phyloP scores from a whole-genome alignment of 23 red algal species.

The Chondrus crispus region DNA sequence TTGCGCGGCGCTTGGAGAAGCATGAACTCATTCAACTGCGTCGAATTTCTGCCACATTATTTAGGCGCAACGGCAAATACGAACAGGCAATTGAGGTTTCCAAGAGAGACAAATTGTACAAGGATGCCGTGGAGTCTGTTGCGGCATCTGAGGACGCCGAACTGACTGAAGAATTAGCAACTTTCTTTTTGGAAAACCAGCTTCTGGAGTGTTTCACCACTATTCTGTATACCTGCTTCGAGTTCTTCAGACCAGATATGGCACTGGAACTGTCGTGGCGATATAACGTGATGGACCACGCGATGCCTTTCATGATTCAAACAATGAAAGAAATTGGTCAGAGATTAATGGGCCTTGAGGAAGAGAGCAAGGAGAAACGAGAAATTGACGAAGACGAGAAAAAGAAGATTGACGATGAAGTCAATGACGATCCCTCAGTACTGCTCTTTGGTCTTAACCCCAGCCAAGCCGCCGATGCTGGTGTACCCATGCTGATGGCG shows the following conservation, averaged over 20 bases:
- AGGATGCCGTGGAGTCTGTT: conserved; percentile 82
- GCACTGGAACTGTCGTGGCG: conserved; percentile 91
- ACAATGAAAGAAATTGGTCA: conserved; percentile 86
- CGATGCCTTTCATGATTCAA: conserved; percentile 99
- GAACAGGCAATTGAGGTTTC: conserved; percentile 91
- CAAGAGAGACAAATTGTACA: conserved; percentile 84
- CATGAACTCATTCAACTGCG: conserved; percentile 75
- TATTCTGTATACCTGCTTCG: conserved; percentile 91
- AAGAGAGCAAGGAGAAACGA: conserved; percentile 88
- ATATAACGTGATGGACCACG: conserved; percentile 79
- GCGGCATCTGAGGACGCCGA: conserved; percentile 76
- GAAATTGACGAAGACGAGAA: conserved; percentile 68
- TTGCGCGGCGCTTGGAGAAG: conserved; percentile 79
- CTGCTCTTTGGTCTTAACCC: conserved; percentile 78
- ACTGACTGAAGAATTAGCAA: conserved; percentile 80
- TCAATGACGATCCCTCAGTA: conserved; percentile 91
- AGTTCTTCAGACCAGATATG: conserved; percentile 85
- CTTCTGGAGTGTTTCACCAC: conserved; percentile 84
- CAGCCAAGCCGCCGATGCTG: conserved; percentile 11
- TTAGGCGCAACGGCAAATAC: conserved; percentile 84
- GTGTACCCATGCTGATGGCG: conserved; percentile 62
- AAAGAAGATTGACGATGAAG: conserved; percentile 75
- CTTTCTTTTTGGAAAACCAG: conserved; percentile 83
- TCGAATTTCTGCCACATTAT: conserved; percentile 64
- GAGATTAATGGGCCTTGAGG: conserved; percentile 87